Conservation (phyloP, 352 stramenopile species). For the Phytophthora megakarya region DNA sequence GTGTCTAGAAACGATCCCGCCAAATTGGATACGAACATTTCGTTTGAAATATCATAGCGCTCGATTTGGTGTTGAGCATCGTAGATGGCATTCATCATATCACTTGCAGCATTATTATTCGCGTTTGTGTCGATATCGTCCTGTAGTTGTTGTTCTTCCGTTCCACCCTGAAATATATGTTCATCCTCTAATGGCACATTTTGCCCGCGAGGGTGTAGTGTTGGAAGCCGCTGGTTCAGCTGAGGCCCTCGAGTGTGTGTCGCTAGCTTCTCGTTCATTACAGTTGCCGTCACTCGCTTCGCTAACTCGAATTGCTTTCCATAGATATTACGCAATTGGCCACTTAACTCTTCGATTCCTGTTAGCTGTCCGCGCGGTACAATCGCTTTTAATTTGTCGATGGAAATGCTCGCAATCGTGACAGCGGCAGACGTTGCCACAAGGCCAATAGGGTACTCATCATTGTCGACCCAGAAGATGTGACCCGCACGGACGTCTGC, state of each 20-base stretch:
- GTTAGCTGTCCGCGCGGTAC: slow-evolving; percentile 44
- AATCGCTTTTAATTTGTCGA: slow-evolving; percentile 56
- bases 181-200: neutral
- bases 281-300: slow-evolving; percentile 40
- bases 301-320: slow-evolving; percentile 43
- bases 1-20: slow-evolving; percentile 51
- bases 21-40: slow-evolving; percentile 27
- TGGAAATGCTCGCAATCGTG: slow-evolving; percentile 46
- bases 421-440: slow-evolving; percentile 52
- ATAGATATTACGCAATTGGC: slow-evolving; percentile 33
- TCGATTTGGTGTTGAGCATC: slow-evolving; percentile 39
- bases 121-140: neutral
- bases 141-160: neutral
- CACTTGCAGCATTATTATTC: neutral
- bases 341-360: slow-evolving; percentile 32
- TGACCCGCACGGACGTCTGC: slow-evolving; percentile 57
- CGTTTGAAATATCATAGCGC: slow-evolving; percentile 45
- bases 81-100: slow-evolving; percentile 35
- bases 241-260: neutral
- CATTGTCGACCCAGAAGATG: slow-evolving; percentile 58
- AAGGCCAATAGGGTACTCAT: slow-evolving; percentile 43
- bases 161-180: neutral
- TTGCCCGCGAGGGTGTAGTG: slow-evolving; percentile 13
- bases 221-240: slow-evolving; percentile 21
- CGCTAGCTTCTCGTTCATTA: slow-evolving; percentile 58